Base-by-base conservation (phyloP, 1,139 yeast species). In the Hemisphaericaspora xylanilytica region DNA sequence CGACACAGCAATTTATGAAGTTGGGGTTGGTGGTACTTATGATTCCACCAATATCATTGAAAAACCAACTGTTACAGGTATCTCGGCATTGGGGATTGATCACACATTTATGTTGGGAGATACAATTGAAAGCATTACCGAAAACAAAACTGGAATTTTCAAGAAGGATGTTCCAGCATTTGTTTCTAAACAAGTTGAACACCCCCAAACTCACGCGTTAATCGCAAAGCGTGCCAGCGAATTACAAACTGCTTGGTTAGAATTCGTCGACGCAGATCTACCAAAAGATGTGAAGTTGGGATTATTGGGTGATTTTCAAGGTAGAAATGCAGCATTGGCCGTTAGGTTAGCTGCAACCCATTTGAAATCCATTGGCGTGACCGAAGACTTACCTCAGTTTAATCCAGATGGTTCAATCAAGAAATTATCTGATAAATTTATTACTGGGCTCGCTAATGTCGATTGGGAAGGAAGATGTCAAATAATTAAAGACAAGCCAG, bases 381-480 rank as follows among this genome's bases (percentile, higher is more conserved):
- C 59, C 41, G 38, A 50, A 37, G 48, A 54, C 42, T 41, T 65
- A 33, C 67, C 65, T 11, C 53, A 55, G 25, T 53, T 56, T 24
- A 48, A 53, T 14, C 37, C 45, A 20, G 51, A 54, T n/a, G 45
- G 40, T 5, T 22, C 37, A 3, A 36, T 47, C 17, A 61, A 57
- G n/a, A 54, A 58, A 2, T 67, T 85, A 22, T 86, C 90, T 0
- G 68, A 62, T 3, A 66, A 73, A 52, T 81, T 89, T 49, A 52
- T 73, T 5, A 52, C 55, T 8, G 99, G 97, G 1, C 68, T 94
- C 31, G 79, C 74, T 39, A 45, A 63, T 2, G 87, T 96, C 1
- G 65, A 71, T 33, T 92, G 97, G 97, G 94, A 94, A 16, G 99
- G 99, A 1, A 74, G 99, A 50, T 92, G 98, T 55, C 97, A 94